Percentiles rank a stretch among this genome's conserved stretches.
phyloP scores from a whole-genome alignment of 495 filamentous ascomycete genomes.

The Cairneyella variabilis region DNA sequence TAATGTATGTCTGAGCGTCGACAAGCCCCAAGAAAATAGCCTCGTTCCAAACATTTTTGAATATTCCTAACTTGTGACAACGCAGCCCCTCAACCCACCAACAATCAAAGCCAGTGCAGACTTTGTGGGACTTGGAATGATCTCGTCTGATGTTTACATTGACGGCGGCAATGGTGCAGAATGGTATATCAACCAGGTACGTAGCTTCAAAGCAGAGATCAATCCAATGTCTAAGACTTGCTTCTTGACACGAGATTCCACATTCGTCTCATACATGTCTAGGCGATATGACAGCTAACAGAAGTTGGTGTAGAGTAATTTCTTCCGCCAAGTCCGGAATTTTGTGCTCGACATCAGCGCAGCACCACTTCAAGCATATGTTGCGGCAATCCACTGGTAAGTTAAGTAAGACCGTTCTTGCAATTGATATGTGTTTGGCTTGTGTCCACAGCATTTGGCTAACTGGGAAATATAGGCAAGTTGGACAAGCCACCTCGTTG shows the following conservation, averaged over 20 bases:
- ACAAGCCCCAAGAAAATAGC: background rate
- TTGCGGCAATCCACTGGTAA: slow-evolving; percentile 37
- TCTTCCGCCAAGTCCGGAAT: slow-evolving; percentile 42
- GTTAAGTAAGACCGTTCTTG: too few relatives aligned
- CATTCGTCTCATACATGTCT: background rate
- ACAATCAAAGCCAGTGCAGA: slow-evolving; percentile 55
- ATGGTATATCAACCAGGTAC: slow-evolving; percentile 27
- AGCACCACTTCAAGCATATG: background rate
- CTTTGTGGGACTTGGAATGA: slow-evolving; percentile 30
- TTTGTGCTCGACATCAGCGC: slow-evolving; percentile 37
- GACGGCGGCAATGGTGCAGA: slow-evolving; percentile 23
- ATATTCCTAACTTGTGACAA: too few relatives aligned
- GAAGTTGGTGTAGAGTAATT: slow-evolving; percentile 28
- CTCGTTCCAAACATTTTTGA: too few relatives aligned
- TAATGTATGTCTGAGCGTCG: slow-evolving; percentile 18
- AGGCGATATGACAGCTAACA: background rate
- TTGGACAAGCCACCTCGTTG: slow-evolving; percentile 39
- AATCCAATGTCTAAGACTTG: too few relatives aligned
- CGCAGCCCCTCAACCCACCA: slow-evolving; percentile 52
- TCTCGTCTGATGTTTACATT: slow-evolving; percentile 38
- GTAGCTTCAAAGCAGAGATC: too few relatives aligned
- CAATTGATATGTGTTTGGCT: too few relatives aligned
- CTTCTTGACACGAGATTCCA: too few relatives aligned
- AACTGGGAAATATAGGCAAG: too few relatives aligned
- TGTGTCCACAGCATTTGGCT: too few relatives aligned